phyloP scores from a whole-genome alignment of 164 flowering plant species.

The Buxus sempervirens region DNA sequence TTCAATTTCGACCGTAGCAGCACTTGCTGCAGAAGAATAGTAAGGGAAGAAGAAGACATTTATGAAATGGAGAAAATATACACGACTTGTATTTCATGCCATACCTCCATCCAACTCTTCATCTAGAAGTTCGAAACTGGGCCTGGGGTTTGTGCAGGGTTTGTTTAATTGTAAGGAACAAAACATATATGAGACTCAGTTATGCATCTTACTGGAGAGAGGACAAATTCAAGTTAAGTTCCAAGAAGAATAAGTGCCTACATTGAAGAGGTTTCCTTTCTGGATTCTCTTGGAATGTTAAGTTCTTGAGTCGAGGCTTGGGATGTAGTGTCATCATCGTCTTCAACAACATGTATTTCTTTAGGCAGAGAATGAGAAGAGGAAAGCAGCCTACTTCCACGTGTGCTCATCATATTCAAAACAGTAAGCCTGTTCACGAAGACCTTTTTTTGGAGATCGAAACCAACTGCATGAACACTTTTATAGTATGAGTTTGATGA shows the following conservation, averaged over 20 bases:
- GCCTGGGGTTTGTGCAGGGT: conserved; percentile 46
- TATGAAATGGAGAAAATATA: conserved; percentile 1
- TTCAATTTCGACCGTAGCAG: conserved; percentile 27
- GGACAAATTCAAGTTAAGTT: background rate
- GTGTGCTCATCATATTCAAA: conserved; percentile 19
- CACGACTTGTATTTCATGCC: background rate
- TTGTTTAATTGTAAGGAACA: background rate
- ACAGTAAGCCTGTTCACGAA: conserved; percentile 29
- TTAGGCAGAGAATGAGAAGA: conserved; percentile 28
- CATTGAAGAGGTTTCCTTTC: conserved; percentile 34
- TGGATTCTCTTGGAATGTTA: conserved; percentile 17
- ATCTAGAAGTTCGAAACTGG: conserved; percentile 80
- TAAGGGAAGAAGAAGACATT: background rate
- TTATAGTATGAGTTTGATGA: conserved; percentile 2
- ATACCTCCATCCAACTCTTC: conserved; percentile 68
- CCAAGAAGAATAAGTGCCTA: conserved; percentile 24
- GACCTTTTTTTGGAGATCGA: conserved; percentile 67
- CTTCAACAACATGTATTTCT: conserved; percentile 46
- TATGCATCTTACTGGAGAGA: background rate
- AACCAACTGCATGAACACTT: conserved; percentile 67
- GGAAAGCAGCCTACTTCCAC: conserved; percentile 22
- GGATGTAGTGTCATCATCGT: conserved; percentile 28
- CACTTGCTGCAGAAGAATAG: conserved; percentile 23
- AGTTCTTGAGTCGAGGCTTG: conserved; percentile 25
- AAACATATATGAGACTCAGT: background rate